phyloP scores from a whole-genome alignment of 768 basidiomycete genomes.

The Gymnopilus junonius region DNA sequence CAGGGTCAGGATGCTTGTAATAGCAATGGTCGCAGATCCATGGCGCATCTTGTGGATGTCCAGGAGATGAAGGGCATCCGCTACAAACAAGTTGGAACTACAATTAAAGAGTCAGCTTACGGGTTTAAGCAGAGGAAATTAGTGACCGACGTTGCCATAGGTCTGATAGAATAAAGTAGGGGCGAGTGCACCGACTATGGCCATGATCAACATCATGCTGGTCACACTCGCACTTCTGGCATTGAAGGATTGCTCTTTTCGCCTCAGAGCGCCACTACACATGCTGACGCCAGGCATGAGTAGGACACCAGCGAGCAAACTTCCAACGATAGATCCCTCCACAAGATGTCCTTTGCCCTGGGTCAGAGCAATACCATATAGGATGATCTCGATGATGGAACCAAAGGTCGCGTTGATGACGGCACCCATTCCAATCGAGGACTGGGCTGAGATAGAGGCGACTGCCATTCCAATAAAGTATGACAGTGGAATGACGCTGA shows the following conservation, averaged over 20 bases:
- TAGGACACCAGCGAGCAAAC: slow-evolving; percentile 91
- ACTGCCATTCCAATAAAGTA: slow-evolving; percentile 99
- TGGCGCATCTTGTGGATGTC: slow-evolving; percentile 43
- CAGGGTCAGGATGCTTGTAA: slow-evolving; percentile 93
- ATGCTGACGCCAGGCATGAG: slow-evolving; percentile 98
- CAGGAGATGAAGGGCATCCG: slow-evolving; percentile 66
- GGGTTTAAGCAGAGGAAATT: slow-evolving; percentile 6
- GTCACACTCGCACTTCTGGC: slow-evolving; percentile 99
- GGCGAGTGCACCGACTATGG: slow-evolving; percentile 93
- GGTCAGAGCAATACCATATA: slow-evolving; percentile 90
- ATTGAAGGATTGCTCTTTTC: slow-evolving; percentile 98
- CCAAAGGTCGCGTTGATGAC: slow-evolving; percentile 99
- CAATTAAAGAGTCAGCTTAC: slow-evolving; percentile 19
- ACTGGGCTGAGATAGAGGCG: slow-evolving; percentile 97
- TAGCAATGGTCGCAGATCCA: slow-evolving; percentile 95
- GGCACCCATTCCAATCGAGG: slow-evolving; percentile 98
- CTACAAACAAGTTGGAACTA: slow-evolving; percentile 89
- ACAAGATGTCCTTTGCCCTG: slow-evolving; percentile 92
- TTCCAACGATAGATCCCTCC: slow-evolving; percentile 96
- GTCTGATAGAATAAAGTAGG: slow-evolving; percentile 98
- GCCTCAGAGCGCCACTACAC: slow-evolving; percentile 84
- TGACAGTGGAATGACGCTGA: slow-evolving; percentile 93
- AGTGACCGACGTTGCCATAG: slow-evolving; percentile 88
- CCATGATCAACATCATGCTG: slow-evolving; percentile 99
- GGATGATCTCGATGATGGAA: slow-evolving; percentile 95